Evolutionary conservation across 495 filamentous ascomycete species (phyloP).

Genomic region (Penicillium robsamsonii): DNA sequence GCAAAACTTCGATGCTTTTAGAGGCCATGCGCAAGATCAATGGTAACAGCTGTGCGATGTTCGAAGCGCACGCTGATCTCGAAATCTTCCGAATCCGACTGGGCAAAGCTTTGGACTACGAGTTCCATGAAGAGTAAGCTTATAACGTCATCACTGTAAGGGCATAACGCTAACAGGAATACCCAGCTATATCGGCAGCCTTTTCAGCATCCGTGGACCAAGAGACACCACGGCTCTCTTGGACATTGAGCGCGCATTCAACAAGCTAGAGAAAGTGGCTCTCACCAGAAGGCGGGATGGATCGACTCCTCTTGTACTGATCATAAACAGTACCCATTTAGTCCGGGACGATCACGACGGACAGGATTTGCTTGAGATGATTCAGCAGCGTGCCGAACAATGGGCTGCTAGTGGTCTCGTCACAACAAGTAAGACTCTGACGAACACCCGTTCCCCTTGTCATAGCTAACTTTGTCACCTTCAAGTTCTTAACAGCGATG

Average conservation of each 20-base stretch:
- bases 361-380: slow-evolving; percentile 84
- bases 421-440: slow-evolving; percentile 56
- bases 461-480: not conserved
- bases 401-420: slow-evolving; percentile 90
- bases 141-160: not conserved
- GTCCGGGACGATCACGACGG: slow-evolving; percentile 89
- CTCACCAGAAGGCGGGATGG: slow-evolving; percentile 59
- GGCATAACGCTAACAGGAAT: slow-evolving; percentile 17
- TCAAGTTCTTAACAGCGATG: slow-evolving; percentile 82
- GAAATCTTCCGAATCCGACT: slow-evolving; percentile 93
- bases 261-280: slow-evolving; percentile 96
- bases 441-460: not conserved
- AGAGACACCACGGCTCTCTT: slow-evolving; percentile 85
- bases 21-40: slow-evolving; percentile 89
- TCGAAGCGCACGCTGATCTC: slow-evolving; percentile 91
- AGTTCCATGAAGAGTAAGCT: slow-evolving; percentile 67
- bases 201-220: slow-evolving; percentile 92
- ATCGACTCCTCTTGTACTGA: slow-evolving; percentile 69
- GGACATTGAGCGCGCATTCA: slow-evolving; percentile 94
- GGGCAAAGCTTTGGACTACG: slow-evolving; percentile 91
- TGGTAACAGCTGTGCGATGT: slow-evolving; percentile 84
- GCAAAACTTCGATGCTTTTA: slow-evolving; percentile 92
- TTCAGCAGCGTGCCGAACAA: slow-evolving; percentile 92
- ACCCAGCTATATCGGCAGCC: slow-evolving; percentile 86
- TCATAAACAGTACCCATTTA: slow-evolving; percentile 89